These are phyloP conservation scores for Penicillium glabrum DNA, from an alignment of 2,329 filamentous ascomycete genomes.

Conservation along the genomic window DNA sequence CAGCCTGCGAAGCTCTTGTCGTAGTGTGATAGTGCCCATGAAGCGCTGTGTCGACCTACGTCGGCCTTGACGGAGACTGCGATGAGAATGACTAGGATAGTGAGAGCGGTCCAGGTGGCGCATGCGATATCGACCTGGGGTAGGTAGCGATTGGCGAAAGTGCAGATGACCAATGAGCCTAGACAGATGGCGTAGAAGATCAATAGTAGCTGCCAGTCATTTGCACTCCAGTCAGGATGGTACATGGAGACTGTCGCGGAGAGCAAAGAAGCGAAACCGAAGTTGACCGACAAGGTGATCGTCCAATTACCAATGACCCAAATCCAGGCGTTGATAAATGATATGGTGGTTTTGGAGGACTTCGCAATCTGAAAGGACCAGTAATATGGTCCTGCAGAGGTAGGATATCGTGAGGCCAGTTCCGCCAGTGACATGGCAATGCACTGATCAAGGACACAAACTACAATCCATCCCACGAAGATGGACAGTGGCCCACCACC, in stretches of 20 bases:
- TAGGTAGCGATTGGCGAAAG: constrained; percentile 66
- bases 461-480: constrained; percentile 58
- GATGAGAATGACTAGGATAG: constrained; percentile 59
- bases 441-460: constrained; percentile 55
- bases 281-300: constrained; percentile 48
- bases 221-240: constrained; percentile 53
- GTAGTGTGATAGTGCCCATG: constrained; percentile 57
- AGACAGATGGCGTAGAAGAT: constrained; percentile 70
- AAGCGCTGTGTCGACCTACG: constrained; percentile 52
- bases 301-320: constrained; percentile 23
- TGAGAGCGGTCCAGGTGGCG: constrained; percentile 56
- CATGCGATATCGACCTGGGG: constrained; percentile 62
- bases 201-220: constrained; percentile 66
- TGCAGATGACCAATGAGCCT: constrained; percentile 64
- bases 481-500: constrained; percentile 54
- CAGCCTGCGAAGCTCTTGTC: constrained; percentile 58
- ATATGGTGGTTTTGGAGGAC: constrained; percentile 46
- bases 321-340: constrained; percentile 55
- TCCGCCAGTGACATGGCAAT: constrained; percentile 54
- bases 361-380: constrained; percentile 53
- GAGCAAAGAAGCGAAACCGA: constrained; percentile 56
- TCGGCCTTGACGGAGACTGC: constrained; percentile 56
- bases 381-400: constrained; percentile 55
- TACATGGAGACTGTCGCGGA: constrained; percentile 55
- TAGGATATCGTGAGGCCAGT: constrained; percentile 54